Evolutionary conservation across 768 basidiomycete species (phyloP), one percentile per base, ranked within the genome.

Genomic region (Leccinum broughii): DNA sequence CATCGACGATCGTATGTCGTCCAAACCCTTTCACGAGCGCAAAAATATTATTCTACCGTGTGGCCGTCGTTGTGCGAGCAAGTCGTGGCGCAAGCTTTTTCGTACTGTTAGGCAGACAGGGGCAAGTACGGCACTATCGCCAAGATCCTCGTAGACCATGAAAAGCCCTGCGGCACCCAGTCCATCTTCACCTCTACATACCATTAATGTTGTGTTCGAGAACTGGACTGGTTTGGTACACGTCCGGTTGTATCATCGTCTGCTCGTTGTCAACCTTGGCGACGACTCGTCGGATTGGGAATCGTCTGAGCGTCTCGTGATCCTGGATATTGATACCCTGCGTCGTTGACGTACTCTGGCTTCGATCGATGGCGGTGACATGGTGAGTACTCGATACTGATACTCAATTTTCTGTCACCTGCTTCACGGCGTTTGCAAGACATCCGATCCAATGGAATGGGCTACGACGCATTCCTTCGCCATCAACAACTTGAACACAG

Each of bases 261-360:
- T 63, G 46, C 56, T 62, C n/a, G n/a, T n/a, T n/a, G n/a, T n/a
- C n/a, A 63, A 55, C 17, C 9, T 62, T 34, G 54, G 62, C n/a
- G 54, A 55, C 8, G 28, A 26, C n/a, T 48, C 56, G 6, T 17
- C 39, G 7, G 61, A 49, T 14, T 62, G 54, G 61, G 51, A 49
- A 20, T 55, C 54, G 14, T 55, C 32, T 1, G 60, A 44, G 15
- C 22, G 24, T 22, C 54, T 58, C 13, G 37, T 64, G 20, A 26
- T 62, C 8, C 50, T 58, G 54, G 56, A 57, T 28, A 49, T 52
- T 4, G 35, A 50, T 22, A 58, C 60, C 15, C n/a, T 62, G 53
- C 50, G 56, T n/a, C 62, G 35, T 17, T 62, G 53, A 30, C 41
- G 28, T 24, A 35, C 55, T 24, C 56, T 35, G 14, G 15, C 50